A percentile compares a stretch with the other conserved stretches of the same genome.
Evolutionary conservation across 768 basidiomycete genomes (phyloP).

Genomic region (Mycena leptocephala): DNA sequence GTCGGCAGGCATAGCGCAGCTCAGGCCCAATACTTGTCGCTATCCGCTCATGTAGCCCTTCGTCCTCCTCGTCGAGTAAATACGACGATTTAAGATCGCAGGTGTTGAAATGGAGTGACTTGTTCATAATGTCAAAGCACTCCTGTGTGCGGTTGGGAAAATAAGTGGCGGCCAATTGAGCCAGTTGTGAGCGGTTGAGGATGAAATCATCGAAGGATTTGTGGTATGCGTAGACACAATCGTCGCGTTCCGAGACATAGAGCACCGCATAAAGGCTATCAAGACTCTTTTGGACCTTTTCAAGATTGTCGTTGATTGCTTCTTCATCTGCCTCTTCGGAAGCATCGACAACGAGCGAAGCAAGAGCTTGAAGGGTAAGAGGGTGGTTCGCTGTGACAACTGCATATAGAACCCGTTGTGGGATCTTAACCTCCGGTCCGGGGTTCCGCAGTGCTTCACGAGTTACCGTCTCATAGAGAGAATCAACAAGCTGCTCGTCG

Average conservation of each 20-base stretch:
- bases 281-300: neutral
- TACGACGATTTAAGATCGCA: conserved; percentile 19
- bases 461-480: neutral
- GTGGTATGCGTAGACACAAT: conserved; percentile 3
- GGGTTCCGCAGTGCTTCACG: neutral
- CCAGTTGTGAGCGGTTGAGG: neutral
- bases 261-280: conserved; percentile 4
- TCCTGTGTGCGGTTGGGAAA: neutral
- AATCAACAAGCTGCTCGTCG: conserved; percentile 4
- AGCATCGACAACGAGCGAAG: neutral
- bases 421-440: neutral
- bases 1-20: conserved; percentile 11
- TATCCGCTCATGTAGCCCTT: neutral
- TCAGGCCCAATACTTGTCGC: neutral
- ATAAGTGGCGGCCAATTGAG: neutral
- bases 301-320: no score
- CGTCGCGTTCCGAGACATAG: neutral
- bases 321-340: neutral
- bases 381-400: neutral
- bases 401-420: neutral
- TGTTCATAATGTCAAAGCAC: conserved; percentile 18
- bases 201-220: conserved; percentile 19
- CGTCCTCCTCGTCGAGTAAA: conserved; percentile 7
- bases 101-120: conserved; percentile 19
- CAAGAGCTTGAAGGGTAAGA: neutral